Percentiles rank a stretch among this genome's conserved stretches.
These are phyloP conservation scores for Xylaria sp. DNA, from an alignment of 2,329 filamentous ascomycete species.

Conservation along the genomic window DNA sequence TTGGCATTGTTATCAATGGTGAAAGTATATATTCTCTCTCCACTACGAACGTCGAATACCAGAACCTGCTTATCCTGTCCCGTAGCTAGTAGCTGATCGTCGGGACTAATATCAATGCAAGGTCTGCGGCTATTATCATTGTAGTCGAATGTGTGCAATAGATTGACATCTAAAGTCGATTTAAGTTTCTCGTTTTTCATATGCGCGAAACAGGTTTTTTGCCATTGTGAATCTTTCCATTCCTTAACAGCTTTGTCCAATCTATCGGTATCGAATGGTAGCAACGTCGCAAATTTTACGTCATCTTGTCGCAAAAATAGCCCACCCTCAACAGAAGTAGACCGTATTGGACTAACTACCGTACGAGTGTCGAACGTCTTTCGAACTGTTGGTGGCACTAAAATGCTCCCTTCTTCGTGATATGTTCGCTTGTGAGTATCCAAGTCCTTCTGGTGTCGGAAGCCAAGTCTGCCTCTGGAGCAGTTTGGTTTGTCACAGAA, in stretches of 20 bases:
- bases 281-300: slow-evolving; percentile 7
- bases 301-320: background rate
- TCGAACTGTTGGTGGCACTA: slow-evolving; percentile 23
- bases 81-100: slow-evolving; percentile 14
- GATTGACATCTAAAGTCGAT: slow-evolving; percentile 16
- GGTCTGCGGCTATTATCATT: background rate
- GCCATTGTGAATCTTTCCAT: background rate
- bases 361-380: background rate
- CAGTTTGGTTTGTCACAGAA: slow-evolving; percentile 24
- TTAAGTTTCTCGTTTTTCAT: slow-evolving; percentile 13
- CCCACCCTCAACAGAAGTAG: background rate
- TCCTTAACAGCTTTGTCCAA: background rate
- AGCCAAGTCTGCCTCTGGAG: slow-evolving; percentile 24
- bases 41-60: slow-evolving; percentile 15
- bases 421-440: slow-evolving; percentile 16
- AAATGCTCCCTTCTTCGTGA: slow-evolving; percentile 24
- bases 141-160: slow-evolving; percentile 5
- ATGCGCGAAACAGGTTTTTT: background rate
- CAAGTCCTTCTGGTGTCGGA: slow-evolving; percentile 19
- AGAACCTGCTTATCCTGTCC: background rate
- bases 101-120: slow-evolving; percentile 10
- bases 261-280: background rate
- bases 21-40: slow-evolving; percentile 11
- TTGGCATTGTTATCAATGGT: background rate
- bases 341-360: background rate